Conservation (phyloP, 2,329 filamentous ascomycete genomes). For the Purpureocillium lavendulum region DNA sequence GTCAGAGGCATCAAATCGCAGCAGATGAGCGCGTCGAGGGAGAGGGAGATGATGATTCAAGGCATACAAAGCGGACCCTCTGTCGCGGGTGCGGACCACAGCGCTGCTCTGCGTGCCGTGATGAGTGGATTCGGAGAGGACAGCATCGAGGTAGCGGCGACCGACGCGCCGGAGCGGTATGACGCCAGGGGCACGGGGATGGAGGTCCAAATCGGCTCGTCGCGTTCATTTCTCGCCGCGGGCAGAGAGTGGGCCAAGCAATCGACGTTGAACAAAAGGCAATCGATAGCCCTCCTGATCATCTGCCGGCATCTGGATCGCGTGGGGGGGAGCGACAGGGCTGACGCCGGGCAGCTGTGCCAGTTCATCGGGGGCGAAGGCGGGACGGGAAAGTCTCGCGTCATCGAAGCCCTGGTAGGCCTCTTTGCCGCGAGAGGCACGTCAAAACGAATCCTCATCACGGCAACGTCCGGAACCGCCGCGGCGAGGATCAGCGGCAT, state of each 20-base stretch:
- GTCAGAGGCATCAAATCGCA: constrained; percentile 8
- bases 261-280: not conserved
- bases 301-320: constrained; percentile 7
- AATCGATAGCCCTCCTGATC: constrained; percentile 3
- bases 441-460: constrained; percentile 4
- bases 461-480: constrained; percentile 2
- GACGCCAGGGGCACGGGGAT: not conserved
- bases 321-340: not conserved
- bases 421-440: constrained; percentile 1
- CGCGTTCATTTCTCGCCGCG: constrained; percentile 3
- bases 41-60: constrained; percentile 5
- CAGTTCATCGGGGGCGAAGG: constrained; percentile 7
- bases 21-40: constrained; percentile 4
- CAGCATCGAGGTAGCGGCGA: not conserved
- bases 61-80: constrained; percentile 1
- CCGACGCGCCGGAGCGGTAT: not conserved
- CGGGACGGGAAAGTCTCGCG: constrained; percentile 6
- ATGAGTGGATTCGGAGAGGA: constrained; percentile 1
- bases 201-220: constrained; percentile 1
- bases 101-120: not conserved
- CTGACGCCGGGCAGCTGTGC: constrained; percentile 4
- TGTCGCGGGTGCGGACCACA: not conserved
- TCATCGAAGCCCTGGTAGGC: constrained; percentile 4
- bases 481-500: constrained; percentile 6
- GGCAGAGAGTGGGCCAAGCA: constrained; percentile 1